Evolutionary conservation across 768 basidiomycete species (phyloP), one percentile per base, ranked within the genome.

Genomic region (Trametes sanguinea): DNA sequence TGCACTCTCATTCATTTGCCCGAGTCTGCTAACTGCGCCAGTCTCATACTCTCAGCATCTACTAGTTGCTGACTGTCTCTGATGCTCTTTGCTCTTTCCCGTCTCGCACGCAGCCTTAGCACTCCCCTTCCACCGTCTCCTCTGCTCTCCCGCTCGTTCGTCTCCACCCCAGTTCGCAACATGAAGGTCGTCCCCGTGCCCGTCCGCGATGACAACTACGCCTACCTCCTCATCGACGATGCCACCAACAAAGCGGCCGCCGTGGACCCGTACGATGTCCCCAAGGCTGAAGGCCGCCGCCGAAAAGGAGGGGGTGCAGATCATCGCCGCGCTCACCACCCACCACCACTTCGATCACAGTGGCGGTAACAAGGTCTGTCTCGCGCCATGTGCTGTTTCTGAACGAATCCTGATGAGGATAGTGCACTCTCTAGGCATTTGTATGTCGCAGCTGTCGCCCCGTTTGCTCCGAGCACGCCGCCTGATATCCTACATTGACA

Each of bases 321-420:
- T 95, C 59, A 80, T 90, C 39, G 87, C 90, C 43, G 82, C 77
- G 27, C 80, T 98, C 67, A 97, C 94, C 11, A 98, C 96, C 2
- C 96, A 97, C 75, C 93, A 95, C 74, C 95, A 97, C 73, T 69
- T 80, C 65, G 95, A 98, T 76, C 94, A 95, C 73, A 88, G 87
- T 65, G 92, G 92, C 17, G 94, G 94, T 37, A 96, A 95, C 74
- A 72, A 85, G 77, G 92, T 92, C 37, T 63, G 76, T 73, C 16
- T 43, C 30, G 10, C 33, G 39, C 57, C 60, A n/a, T 22, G 56
- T 57, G 39, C 51, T 57, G 43, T 40, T n/a, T 16, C 42, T 45
- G 14, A 22, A 22, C 22, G 22, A 22, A 40, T 46, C n/a, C 47
- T 30, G 27, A 40, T 44, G 16, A 40, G 22, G 42, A 45, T 44